Conservation (phyloP, 1,139 yeast genomes). For the Yamadazyma epiphylla region DNA sequence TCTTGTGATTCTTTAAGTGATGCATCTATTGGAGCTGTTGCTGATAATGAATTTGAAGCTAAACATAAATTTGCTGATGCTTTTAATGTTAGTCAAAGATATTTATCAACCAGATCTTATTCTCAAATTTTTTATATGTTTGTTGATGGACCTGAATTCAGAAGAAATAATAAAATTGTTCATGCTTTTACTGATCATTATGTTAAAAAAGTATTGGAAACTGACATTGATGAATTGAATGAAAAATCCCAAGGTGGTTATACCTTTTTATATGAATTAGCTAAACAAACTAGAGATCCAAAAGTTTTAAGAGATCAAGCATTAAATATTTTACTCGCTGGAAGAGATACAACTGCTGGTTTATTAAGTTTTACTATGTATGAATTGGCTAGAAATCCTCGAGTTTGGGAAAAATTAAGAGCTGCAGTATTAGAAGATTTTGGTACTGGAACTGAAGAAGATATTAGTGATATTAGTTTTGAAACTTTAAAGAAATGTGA, state of each 20-base stretch:
- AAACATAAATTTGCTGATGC: constrained; percentile 18
- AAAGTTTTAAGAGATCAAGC: constrained; percentile 40
- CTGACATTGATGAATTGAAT: constrained; percentile 29
- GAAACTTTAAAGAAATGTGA: constrained; percentile 48
- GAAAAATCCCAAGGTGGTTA: constrained; percentile 34
- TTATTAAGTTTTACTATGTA: constrained; percentile 38
- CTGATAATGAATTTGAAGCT: constrained; percentile 23
- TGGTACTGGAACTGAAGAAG: constrained; percentile 32
- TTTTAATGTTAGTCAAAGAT: constrained; percentile 29
- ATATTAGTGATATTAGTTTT: constrained; percentile 31
- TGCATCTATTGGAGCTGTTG: constrained; percentile 47
- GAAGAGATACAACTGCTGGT: constrained; percentile 48
- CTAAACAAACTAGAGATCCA: constrained; percentile 41
- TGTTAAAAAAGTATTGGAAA: constrained; percentile 21
- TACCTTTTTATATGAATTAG: constrained; percentile 43
- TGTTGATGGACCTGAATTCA: constrained; percentile 28
- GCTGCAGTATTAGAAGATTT: constrained; percentile 28
- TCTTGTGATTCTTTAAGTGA: constrained; percentile 44
- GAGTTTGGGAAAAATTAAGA: constrained; percentile 30
- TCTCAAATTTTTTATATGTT: constrained; percentile 25
- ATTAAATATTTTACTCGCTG: constrained; percentile 43
- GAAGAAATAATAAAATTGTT: constrained; percentile 21
- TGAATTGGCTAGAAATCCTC: constrained; percentile 41
- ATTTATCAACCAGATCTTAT: constrained; percentile 27
- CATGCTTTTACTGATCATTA: constrained; percentile 32